Base-by-base conservation (phyloP, 2,329 filamentous ascomycete genomes). In the Teratosphaeria epicoccoides region DNA sequence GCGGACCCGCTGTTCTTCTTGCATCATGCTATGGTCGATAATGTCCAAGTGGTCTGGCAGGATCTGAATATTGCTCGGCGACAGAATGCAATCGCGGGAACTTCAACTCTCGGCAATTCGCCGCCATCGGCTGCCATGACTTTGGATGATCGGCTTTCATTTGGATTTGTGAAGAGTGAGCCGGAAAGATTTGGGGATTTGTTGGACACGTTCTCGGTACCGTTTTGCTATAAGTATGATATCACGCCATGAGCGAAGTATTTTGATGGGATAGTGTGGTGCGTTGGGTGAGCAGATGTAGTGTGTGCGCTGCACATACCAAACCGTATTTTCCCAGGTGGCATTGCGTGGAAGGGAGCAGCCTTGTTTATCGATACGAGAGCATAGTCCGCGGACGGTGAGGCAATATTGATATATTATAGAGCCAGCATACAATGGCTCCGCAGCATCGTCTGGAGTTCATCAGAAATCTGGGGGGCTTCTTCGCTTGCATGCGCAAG, bases 21-120 rank as follows among this genome's bases (percentile, higher is more conserved):
- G 26, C 75, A 77, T 55, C 75, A 77, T 53, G 61, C 58, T 11
- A 71, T 71, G 68, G 70, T 78, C 24, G 74, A 76, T 55, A 66
- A 72, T 0, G 55, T 71, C 4, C 78, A 68, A 64, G 72, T 70
- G 64, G 74, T 72, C 11, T 79, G 76, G 76, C 75, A 78, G 58
- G 73, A 72, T 52, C 61, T 70, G 46, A 69, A 76, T 52, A 59
- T 69, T 33, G 57, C 61, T 46, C 63, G 63, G 11, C 65, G 74
- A 12, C 63, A 64, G 49, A 62, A 68, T 47, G 64, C 62, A 24
- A 68, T 77, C 50, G 64, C 60, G 3, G 74, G 71, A 1, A 76
- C 73, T 4, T 66, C 66, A 7, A 76, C 74, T 2, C 66, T 76
- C 17, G 63, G 72, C 47, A 72, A 74, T 49, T 43, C 51, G 1